Conservation (phyloP, 116 monocot genomes). For the Cymodocea nodosa region DNA sequence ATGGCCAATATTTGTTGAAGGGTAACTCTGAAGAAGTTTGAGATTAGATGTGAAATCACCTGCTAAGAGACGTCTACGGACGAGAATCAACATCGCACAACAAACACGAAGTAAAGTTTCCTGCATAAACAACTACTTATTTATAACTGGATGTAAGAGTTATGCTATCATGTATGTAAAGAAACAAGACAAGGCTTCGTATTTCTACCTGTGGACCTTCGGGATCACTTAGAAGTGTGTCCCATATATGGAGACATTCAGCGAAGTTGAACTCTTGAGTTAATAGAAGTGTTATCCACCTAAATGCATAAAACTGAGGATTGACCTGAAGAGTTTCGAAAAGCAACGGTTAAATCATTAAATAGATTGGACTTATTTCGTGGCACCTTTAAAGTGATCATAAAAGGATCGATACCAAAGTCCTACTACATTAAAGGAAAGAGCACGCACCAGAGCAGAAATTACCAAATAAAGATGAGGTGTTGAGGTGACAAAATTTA, state of each 20-base stretch:
- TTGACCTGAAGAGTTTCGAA: constrained; percentile 45
- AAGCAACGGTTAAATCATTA: not conserved
- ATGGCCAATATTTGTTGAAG: constrained; percentile 63
- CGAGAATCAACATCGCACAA: constrained; percentile 83
- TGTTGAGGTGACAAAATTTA: too few species aligned
- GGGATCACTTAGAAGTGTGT: constrained; percentile 78
- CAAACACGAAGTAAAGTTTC: constrained; percentile 77
- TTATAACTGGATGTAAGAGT: not conserved
- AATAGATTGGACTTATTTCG: too few species aligned
- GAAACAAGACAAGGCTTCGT: not conserved
- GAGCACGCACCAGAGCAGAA: too few species aligned
- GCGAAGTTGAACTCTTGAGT: constrained; percentile 90
- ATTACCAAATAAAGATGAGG: too few species aligned
- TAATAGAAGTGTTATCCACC: constrained; percentile 89
- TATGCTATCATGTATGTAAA: not conserved
- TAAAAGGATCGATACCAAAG: too few species aligned
- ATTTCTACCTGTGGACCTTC: constrained; percentile 67
- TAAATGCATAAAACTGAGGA: constrained; percentile 95
- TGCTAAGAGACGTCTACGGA: constrained; percentile 51
- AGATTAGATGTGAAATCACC: constrained; percentile 85
- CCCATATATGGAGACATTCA: constrained; percentile 78
- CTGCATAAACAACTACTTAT: constrained; percentile 18
- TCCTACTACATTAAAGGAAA: too few species aligned
- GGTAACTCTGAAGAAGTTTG: constrained; percentile 83
- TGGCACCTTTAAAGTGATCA: too few species aligned